Evolutionary conservation across 345 rosid species (phyloP).

Genomic region (Corchorus olitorius): DNA sequence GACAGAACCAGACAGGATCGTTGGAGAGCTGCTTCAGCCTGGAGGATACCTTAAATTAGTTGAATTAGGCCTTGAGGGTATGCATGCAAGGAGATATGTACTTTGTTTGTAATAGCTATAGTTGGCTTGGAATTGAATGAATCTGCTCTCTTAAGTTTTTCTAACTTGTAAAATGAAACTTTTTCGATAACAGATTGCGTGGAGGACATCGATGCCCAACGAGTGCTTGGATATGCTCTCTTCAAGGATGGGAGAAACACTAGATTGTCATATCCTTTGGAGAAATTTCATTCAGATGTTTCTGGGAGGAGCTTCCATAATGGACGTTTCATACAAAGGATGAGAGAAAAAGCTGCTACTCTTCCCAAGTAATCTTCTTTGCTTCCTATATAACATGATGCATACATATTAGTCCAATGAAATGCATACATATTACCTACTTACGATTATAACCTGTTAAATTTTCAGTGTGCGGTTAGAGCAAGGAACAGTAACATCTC

Average conservation of each 20-base stretch:
- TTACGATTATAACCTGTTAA: background rate
- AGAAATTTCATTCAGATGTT: constrained; percentile 44
- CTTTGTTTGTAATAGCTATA: background rate
- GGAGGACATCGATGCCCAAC: constrained; percentile 54
- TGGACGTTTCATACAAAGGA: constrained; percentile 54
- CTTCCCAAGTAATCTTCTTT: constrained; percentile 41
- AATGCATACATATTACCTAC: too few relatives aligned
- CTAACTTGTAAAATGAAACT: background rate
- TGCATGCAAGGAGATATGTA: background rate
- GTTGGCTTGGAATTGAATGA: background rate
- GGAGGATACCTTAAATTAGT: constrained; percentile 52
- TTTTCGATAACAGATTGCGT: constrained; percentile 45
- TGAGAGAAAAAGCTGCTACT: constrained; percentile 53
- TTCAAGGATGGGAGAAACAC: constrained; percentile 50
- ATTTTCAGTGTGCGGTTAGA: constrained; percentile 44
- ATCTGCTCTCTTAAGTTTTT: background rate
- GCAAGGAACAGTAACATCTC: constrained; percentile 55
- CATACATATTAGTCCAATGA: background rate
- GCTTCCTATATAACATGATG: background rate
- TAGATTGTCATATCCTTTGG: constrained; percentile 46
- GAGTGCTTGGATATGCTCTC: constrained; percentile 52
- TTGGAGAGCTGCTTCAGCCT: constrained; percentile 57
- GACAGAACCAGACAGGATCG: constrained; percentile 51
- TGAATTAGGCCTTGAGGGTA: constrained; percentile 56
- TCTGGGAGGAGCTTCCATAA: constrained; percentile 59